These are phyloP conservation scores for Dictyostelium intermedium DNA, from an alignment of 78 protist genomes.

Conservation along the genomic window DNA sequence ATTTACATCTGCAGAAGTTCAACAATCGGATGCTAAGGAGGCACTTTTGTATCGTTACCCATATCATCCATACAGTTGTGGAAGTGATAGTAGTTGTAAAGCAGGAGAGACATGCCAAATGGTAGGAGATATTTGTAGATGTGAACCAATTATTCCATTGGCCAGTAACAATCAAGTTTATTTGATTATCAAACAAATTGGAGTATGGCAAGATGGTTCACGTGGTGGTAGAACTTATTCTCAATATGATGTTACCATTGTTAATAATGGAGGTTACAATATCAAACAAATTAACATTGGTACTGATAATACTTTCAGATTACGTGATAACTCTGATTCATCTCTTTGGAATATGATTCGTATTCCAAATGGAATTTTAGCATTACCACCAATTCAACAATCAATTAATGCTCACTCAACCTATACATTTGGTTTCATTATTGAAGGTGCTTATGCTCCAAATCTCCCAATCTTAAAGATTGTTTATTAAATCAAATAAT, in stretches of 20 bases:
- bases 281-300: constrained; percentile 17
- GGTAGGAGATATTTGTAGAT: not conserved
- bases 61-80: constrained; percentile 3
- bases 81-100: not conserved
- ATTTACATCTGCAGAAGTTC: not conserved
- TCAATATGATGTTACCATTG: constrained; percentile 3
- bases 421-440: constrained; percentile 41
- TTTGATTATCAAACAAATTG: not conserved
- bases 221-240: constrained; percentile 17
- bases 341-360: constrained; percentile 21
- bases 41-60: not conserved
- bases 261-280: not conserved
- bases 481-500: not conserved
- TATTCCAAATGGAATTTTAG: not conserved
- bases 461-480: not conserved
- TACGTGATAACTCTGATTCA: constrained; percentile 6
- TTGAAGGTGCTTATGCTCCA: constrained; percentile 9
- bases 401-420: constrained; percentile 13
- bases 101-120: not conserved
- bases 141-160: not conserved
- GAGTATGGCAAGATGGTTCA: constrained; percentile 9
- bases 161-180: not conserved
- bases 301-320: constrained; percentile 12
- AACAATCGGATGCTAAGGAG: not conserved
- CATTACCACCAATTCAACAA: constrained; percentile 12